Evolutionary conservation across 2,329 filamentous ascomycete species (phyloP).

Genomic region (Colletotrichum sansevieriae): DNA sequence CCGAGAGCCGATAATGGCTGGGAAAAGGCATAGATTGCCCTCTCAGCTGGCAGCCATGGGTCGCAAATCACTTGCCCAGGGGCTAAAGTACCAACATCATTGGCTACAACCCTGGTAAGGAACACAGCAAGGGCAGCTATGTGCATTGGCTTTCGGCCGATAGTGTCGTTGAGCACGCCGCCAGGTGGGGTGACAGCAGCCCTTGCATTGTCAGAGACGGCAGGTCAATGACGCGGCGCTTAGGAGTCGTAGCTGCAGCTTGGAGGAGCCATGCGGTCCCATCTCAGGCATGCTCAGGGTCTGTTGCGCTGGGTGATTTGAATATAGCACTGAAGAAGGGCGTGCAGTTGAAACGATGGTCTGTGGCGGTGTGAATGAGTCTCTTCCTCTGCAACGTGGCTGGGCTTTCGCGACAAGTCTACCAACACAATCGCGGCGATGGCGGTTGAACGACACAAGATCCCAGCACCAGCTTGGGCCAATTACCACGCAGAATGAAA

Average conservation of each 20-base stretch:
- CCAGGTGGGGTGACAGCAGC: too few species aligned
- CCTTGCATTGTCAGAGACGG: too few species aligned
- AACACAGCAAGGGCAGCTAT: too few species aligned
- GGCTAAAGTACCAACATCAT: too few species aligned
- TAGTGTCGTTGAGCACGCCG: too few species aligned
- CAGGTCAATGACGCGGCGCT: not conserved
- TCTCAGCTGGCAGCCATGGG: too few species aligned
- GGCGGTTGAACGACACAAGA: too few species aligned
- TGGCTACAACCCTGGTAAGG: too few species aligned
- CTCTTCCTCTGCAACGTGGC: not conserved
- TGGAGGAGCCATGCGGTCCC: not conserved
- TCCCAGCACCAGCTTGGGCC: not conserved
- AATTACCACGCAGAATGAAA: not conserved
- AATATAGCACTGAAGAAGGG: conserved; percentile 65
- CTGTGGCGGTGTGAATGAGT: not conserved
- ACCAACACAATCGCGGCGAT: not conserved
- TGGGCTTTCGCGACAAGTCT: not conserved
- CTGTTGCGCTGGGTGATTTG: conserved; percentile 74
- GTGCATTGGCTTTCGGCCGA: too few species aligned
- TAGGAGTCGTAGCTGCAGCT: not conserved
- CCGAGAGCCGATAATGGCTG: too few species aligned
- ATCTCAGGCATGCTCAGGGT: not conserved
- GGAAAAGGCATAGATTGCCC: too few species aligned
- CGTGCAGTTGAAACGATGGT: conserved; percentile 77
- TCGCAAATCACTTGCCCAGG: too few species aligned